Percentiles rank a stretch among this genome's conserved stretches.
These are phyloP conservation scores for Eurotiales sp. DNA, from an alignment of 2,329 filamentous ascomycete genomes.

Conservation along the genomic window DNA sequence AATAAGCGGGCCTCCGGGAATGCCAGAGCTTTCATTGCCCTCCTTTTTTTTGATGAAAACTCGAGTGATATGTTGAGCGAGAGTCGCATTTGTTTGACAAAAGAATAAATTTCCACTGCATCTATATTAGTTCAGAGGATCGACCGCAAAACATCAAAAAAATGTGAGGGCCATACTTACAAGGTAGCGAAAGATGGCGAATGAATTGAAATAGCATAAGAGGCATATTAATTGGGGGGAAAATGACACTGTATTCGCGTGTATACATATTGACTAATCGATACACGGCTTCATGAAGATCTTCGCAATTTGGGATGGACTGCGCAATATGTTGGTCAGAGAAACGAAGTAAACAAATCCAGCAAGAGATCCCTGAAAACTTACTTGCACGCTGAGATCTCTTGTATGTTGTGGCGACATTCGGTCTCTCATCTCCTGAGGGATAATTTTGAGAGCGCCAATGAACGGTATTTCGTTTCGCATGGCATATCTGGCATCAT, in stretches of 20 bases:
- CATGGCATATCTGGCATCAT: constrained; percentile 33
- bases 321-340: not conserved
- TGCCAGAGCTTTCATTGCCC: constrained; percentile 44
- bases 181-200: constrained; percentile 68
- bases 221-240: constrained; percentile 69
- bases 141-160: not conserved
- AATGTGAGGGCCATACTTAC: constrained; percentile 43
- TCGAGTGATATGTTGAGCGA: constrained; percentile 58
- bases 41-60: constrained; percentile 36
- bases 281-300: constrained; percentile 62
- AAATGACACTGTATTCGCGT: constrained; percentile 63
- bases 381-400: constrained; percentile 39
- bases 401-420: constrained; percentile 40
- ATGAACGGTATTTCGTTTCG: constrained; percentile 75
- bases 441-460: constrained; percentile 51
- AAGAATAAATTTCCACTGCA: constrained; percentile 42
- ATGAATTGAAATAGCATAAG: constrained; percentile 67
- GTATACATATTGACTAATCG: constrained; percentile 62
- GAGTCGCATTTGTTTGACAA: constrained; percentile 55
- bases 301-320: constrained; percentile 39
- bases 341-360: not conserved
- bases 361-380: constrained; percentile 12
- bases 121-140: not conserved
- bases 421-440: constrained; percentile 42
- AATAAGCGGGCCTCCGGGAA: constrained; percentile 74